Evolutionary conservation across 257 asterid species (phyloP), one percentile per base, ranked within the genome.

Genomic region (Eucommia ulmoides): DNA sequence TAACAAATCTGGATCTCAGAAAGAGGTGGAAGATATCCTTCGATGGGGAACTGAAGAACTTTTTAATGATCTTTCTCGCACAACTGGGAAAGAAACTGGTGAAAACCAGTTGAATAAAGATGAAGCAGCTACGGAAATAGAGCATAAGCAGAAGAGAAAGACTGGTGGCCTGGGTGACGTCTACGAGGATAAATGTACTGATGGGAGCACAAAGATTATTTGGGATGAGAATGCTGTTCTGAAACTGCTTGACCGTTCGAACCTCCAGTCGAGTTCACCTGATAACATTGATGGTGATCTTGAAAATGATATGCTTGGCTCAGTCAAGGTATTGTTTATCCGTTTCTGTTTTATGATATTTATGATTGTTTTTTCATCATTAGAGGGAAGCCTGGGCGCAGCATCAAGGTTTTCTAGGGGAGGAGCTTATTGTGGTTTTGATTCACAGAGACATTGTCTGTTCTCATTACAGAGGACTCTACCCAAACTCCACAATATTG

Each of bases 41-140:
- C 81, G 80, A 62, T 91, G 99, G 99, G 99, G 99, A 50, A 91
- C 99, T 1, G 96, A 86, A 67, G 88, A 91, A 72, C 99, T 91
- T 67, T 91, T 91, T 72, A 53, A 77, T 41, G 94, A 86, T 71
- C 72, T 85, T 46, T 55, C 78, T 59, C 53, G 54, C 50, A 45
- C 56, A 66, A 55, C 57, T 22, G 79, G 65, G 53, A 84, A 77
- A 65, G 84, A 74, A 63, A 77, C 56, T 19, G 61, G 75, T 64
- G 97, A 76, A 68, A 65, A 64, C 54, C 55, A 62, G 29, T 49
- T 54, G 56, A 68, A 65, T 58, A 79, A 67, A 65, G 80, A 76
- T 60, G 88, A 73, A 60, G 68, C 69, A 23, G 33, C 41, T 51
- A 21, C 66, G 20, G 96, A 82, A 64, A 58, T 58, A 49, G 96